Evolutionary conservation across 2,329 filamentous ascomycete genomes (phyloP), one percentile per base, ranked within the genome.

Genomic region (Calonectria hawksworthii): DNA sequence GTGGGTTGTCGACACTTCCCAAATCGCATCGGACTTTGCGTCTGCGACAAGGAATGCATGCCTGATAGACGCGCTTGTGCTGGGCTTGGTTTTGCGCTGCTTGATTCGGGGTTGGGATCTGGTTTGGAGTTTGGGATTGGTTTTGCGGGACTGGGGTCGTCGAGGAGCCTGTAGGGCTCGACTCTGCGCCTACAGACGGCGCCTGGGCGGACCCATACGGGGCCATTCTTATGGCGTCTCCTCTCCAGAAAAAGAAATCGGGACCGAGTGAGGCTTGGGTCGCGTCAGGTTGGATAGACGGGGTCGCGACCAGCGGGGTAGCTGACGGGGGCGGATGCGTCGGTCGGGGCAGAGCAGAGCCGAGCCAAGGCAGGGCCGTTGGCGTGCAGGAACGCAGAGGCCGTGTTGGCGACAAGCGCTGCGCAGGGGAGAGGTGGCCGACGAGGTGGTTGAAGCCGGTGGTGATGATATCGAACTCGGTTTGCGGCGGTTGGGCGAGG

Each of bases 1-100:
- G 93, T 30, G 97, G 97, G 81, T 97, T 96, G 86, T 99, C 97
- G 83, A 99, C 96, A 81, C 93, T 94, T 72, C 91, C 91, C 9
- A 93, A 86, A 77, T 92, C 91, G 84, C 90, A 92, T 74, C 91
- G 88, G 32, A 93, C 90, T 83, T 93, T 93, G 77, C 90, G 88
- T 4, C 90, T 88, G 23, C 91, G 90, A 76, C 91, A 92, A 9
- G 91, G 91, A 65, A 92, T 92, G 82, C 91, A 92, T 36, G 91
- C 91, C 80, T 92, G 91, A 77, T 92, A 92, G 77, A 92, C 91
- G 68, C 91, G 90, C 83, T 92, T 92, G 82, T 92, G 90, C 79
- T 90, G 89, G 30, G 83, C 65, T 47, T 61, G 23, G 38, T 67
- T 69, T 61, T 74, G 77, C 59, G 66, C 68, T 66, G 72, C 61